Base-by-base conservation (phyloP, 2,329 filamentous ascomycete genomes). In the Fusarium sp. region DNA sequence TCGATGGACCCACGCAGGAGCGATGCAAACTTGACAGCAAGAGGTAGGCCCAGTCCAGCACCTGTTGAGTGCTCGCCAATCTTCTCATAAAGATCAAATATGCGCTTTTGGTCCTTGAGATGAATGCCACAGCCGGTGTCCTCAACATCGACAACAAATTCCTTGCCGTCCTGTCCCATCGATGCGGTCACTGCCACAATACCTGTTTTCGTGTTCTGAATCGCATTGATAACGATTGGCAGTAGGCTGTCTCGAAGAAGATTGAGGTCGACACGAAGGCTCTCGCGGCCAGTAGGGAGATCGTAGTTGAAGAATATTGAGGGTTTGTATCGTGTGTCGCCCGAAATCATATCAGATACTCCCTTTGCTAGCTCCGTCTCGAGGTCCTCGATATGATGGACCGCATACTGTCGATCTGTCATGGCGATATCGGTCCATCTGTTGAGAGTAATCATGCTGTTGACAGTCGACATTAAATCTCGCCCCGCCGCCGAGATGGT, bases 1-100 rank as follows among this genome's bases (percentile, higher is more conserved):
- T 70, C 76, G 1, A 86, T 71, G 3, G 75, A 76, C 0, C 85
- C 86, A 11, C 84, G 76, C 14, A 87, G 78, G 0, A 84, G 76
- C 1, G 79, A 76, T 0, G 85, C 84, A 22, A 86, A 83, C 43
- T 84, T 85, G 10, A 78, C 75, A 5, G 85, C 81, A 0, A 87
- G 76, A 0, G 84, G 85, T 15, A 87, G 72, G 1, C 86, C 85
- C 1, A 87, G 78, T 0, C 85, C 84, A 32, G 83, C 83, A 4
- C 85, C 82, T 2, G 79, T 80, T 0, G 84, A 81, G 38, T 84
- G 79, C 0, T 71, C 69, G 37, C 81, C 79, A 2, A 82, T 80
- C 37, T 86, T 86, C 45, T 86, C 85, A 22, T 86, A 86, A 0
- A 84, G 76, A 4, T 84, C 78, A 32, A 86, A 87, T 5, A 87